These are phyloP conservation scores for Malus hybrid DNA, from an alignment of 331 rosid species.

Conservation along the genomic window DNA sequence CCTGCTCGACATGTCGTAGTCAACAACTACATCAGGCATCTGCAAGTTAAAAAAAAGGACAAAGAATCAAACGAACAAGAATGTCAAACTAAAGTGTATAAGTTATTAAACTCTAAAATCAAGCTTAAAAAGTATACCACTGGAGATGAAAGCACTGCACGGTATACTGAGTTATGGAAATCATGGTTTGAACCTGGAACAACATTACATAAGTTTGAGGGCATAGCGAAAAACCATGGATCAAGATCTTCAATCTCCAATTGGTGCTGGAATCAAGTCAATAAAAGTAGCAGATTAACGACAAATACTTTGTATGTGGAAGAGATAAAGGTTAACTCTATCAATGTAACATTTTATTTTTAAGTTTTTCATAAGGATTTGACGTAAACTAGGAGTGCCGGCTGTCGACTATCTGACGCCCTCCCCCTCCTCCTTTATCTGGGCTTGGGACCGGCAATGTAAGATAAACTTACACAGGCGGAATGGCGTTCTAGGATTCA, in stretches of 20 bases:
- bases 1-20: conserved; percentile 71
- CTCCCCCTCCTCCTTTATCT: no score
- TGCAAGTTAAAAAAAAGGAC: conserved; percentile 16
- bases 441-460: no score
- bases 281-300: conserved; percentile 1
- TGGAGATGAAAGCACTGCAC: conserved; percentile 84
- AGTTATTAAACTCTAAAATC: background rate
- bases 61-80: background rate
- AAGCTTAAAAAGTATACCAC: conserved; percentile 53
- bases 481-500: no score
- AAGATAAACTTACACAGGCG: no score
- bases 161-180: conserved; percentile 58
- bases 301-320: background rate
- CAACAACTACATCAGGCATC: conserved; percentile 93
- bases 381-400: no score
- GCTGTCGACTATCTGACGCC: no score
- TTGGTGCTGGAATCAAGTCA: conserved; percentile 43
- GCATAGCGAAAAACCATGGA: conserved; percentile 93
- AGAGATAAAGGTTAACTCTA: background rate
- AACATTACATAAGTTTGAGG: conserved; percentile 53
- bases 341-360: background rate
- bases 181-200: conserved; percentile 91
- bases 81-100: background rate
- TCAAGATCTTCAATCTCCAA: conserved; percentile 45
- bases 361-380: background rate